These are phyloP conservation scores for Gymnopilus dilepis DNA, from an alignment of 768 basidiomycete genomes.

Conservation along the genomic window DNA sequence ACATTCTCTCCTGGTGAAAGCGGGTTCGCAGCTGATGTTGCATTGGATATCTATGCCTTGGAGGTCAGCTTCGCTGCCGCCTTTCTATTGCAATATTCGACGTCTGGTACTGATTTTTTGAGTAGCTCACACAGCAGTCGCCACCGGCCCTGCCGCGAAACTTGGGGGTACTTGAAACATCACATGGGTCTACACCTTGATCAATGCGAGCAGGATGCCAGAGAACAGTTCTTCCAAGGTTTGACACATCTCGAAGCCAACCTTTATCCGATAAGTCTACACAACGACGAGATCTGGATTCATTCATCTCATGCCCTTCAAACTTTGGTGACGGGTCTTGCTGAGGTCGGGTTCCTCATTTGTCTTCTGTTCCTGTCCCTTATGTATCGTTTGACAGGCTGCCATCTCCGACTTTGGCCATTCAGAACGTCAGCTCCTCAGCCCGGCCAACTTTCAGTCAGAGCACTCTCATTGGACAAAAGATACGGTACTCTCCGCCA, in stretches of 20 bases:
- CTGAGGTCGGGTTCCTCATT: slow-evolving; percentile 2
- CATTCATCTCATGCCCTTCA: slow-evolving; percentile 16
- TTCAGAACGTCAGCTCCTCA: slow-evolving; percentile 7
- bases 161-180: slow-evolving; percentile 23
- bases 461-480: slow-evolving; percentile 24
- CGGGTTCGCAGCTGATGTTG: slow-evolving; percentile 12
- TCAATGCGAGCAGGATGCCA: slow-evolving; percentile 1
- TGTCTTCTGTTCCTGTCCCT: not conserved
- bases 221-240: not conserved
- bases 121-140: not conserved
- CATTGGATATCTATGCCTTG: slow-evolving; percentile 12
- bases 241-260: slow-evolving; percentile 2
- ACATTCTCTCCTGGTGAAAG: slow-evolving; percentile 7
- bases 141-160: slow-evolving; percentile 4
- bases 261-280: not conserved
- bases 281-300: slow-evolving; percentile 7
- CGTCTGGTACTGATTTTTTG: not conserved
- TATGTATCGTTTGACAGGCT: not conserved
- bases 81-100: not conserved
- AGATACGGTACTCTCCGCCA: slow-evolving; percentile 1
- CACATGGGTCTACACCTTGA: slow-evolving; percentile 16
- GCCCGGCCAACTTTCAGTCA: slow-evolving; percentile 14
- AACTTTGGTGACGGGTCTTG: slow-evolving; percentile 17
- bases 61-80: not conserved
- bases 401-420: not conserved